Evolutionary conservation across 768 basidiomycete genomes (phyloP).

Genomic region (Dictyophora rubrovolvata): DNA sequence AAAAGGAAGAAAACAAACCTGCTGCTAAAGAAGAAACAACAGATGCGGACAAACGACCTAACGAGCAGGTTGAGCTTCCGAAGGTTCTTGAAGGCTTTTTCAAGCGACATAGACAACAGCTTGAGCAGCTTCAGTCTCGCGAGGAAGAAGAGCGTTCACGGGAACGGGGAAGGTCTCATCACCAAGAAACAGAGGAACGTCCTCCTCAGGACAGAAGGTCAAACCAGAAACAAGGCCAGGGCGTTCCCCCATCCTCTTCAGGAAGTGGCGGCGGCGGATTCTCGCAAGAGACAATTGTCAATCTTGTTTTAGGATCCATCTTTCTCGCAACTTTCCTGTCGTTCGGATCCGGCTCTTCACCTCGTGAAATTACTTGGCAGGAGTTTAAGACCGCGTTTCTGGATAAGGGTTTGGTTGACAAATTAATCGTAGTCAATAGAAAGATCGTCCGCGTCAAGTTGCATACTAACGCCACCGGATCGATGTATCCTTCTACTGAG

Average conservation of each 20-base stretch:
- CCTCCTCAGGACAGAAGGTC: neutral
- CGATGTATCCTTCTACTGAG: conserved; percentile 57
- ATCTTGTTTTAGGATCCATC: neutral
- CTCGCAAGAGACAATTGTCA: neutral
- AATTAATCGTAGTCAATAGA: conserved; percentile 84
- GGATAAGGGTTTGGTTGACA: conserved; percentile 92
- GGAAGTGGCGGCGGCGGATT: neutral
- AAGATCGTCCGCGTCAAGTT: conserved; percentile 85
- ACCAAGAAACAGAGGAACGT: neutral
- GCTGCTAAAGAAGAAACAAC: conserved; percentile 23
- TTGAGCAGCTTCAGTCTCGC: neutral
- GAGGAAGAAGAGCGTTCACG: conserved; percentile 29
- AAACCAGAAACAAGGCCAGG: neutral
- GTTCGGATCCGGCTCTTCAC: conserved; percentile 33
- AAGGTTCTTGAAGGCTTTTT: conserved; percentile 74
- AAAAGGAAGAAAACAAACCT: conserved; percentile 16
- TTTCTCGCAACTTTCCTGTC: conserved; percentile 49
- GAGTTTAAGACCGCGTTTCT: conserved; percentile 97
- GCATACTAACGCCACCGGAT: conserved; percentile 78
- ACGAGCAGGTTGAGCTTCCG: conserved; percentile 37
- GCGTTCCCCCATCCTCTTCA: neutral
- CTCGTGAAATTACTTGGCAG: conserved; percentile 97
- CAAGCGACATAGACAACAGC: conserved; percentile 14
- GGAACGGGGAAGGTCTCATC: conserved; percentile 20
- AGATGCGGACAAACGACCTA: conserved; percentile 22